Evolutionary conservation across 768 basidiomycete genomes (phyloP), one percentile per base, ranked within the genome.

Genomic region (Suillus spraguei): DNA sequence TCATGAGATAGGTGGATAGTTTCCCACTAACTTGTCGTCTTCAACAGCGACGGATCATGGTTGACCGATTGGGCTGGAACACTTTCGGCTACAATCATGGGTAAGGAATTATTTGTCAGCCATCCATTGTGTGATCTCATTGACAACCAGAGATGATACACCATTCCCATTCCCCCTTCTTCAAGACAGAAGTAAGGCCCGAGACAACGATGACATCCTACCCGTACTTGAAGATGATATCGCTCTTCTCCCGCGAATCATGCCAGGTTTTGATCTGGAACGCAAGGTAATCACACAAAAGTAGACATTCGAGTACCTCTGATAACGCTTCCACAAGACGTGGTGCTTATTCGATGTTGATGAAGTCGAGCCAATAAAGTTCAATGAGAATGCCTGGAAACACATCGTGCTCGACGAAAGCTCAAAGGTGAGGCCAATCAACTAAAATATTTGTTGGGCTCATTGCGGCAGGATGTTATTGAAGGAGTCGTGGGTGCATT

Each of bases 351-450:
- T 56, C 8, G 55, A 39, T 5, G 38, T 60, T 16, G 60, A 60
- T 38, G 46, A 54, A 35, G 20, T 60, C 14, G 47, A 22, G 53
- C 17, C 46, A 36, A 55, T 60, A 53, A 53, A 24, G 17, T 60
- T 58, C 53, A 55, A 60, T 36, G 60, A 60, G n/a, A 53, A 38
- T 35, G 60, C 60, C 6, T 60, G 60, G 60, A 20, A 60, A 38
- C 60, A 60, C 35, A 53, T 60, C 24, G 60, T 58, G 35, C 52
- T 60, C 10, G 60, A 60, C 14, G 47, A 36, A 22, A 38, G 28
- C 33, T 53, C 60, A 28, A 60, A 58, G 46, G 60, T 60, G 4
- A 53, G n/a, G 10, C 9, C 20, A 28, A 17, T 28, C 10, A 39
- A 53, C 20, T n/a, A 33, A 56, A 16, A 11, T 24, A 9, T 24